phyloP scores from a whole-genome alignment of 2,329 filamentous ascomycete species.

The Colletotrichum orbiculare region DNA sequence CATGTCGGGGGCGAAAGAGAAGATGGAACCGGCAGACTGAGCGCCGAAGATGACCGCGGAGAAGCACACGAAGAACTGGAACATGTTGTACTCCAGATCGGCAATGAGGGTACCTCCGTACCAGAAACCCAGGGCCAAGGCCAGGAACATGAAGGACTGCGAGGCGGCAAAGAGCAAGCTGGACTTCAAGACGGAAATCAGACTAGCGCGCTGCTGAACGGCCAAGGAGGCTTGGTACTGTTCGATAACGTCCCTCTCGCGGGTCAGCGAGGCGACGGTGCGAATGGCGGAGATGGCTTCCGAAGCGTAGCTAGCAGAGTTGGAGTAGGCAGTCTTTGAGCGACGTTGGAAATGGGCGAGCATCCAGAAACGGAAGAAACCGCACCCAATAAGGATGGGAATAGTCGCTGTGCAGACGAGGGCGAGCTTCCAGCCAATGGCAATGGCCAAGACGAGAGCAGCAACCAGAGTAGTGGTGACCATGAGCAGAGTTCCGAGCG shows the following conservation, averaged over 20 bases:
- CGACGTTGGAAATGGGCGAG: slow-evolving; percentile 82
- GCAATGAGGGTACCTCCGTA: slow-evolving; percentile 85
- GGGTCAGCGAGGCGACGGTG: slow-evolving; percentile 90
- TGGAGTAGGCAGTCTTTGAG: slow-evolving; percentile 82
- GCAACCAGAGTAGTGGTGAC: slow-evolving; percentile 83
- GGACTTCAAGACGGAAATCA: slow-evolving; percentile 80
- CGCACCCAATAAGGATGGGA: slow-evolving; percentile 80
- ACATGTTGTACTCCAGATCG: slow-evolving; percentile 76
- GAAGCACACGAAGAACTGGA: slow-evolving; percentile 95
- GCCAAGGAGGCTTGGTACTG: slow-evolving; percentile 77
- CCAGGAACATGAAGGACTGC: slow-evolving; percentile 85
- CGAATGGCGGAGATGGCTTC: slow-evolving; percentile 95
- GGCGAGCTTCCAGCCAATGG: slow-evolving; percentile 88
- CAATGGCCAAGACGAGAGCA: slow-evolving; percentile 76
- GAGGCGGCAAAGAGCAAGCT: slow-evolving; percentile 84
- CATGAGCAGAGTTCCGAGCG: slow-evolving; percentile 86
- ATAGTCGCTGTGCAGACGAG: slow-evolving; percentile 84
- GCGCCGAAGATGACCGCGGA: slow-evolving; percentile 89
- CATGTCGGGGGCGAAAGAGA: slow-evolving; percentile 92
- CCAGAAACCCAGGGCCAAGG: slow-evolving; percentile 91
- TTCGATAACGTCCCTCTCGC: slow-evolving; percentile 82
- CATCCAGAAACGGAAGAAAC: slow-evolving; percentile 90
- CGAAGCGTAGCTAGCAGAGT: slow-evolving; percentile 87
- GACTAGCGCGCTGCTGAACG: slow-evolving; percentile 72
- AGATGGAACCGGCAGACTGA: slow-evolving; percentile 90